Conservation (phyloP, 345 rosid genomes). For the Syzygium jambos region DNA sequence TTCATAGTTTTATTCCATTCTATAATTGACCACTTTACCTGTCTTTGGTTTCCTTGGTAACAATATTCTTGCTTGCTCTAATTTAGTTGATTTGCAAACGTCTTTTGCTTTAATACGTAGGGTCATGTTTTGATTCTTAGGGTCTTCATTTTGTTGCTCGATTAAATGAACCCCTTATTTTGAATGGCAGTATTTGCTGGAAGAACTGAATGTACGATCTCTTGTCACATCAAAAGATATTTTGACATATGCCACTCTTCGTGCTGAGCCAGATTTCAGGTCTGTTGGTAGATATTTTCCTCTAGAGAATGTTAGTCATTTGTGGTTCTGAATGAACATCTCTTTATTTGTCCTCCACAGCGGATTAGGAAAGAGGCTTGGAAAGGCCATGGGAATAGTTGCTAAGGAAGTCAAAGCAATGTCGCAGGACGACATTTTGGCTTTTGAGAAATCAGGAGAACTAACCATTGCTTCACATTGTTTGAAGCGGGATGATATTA, state of each 20-base stretch:
- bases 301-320: neutral
- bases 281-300: slow-evolving; percentile 13
- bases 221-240: slow-evolving; percentile 77
- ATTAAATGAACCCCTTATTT: neutral
- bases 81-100: neutral
- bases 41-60: neutral
- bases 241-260: slow-evolving; percentile 75
- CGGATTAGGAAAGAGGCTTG: slow-evolving; percentile 82
- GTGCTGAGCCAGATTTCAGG: slow-evolving; percentile 99
- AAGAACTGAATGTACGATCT: slow-evolving; percentile 81
- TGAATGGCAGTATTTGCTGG: slow-evolving; percentile 70
- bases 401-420: slow-evolving; percentile 75
- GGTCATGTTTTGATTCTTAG: neutral
- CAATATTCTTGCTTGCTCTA: neutral
- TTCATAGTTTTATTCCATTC: neutral
- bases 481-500: slow-evolving; percentile 66
- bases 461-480: slow-evolving; percentile 61
- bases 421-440: slow-evolving; percentile 78
- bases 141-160: neutral
- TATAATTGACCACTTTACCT: neutral
- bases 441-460: slow-evolving; percentile 70
- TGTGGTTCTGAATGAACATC: neutral
- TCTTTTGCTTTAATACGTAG: neutral
- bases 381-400: slow-evolving; percentile 87
- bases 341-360: slow-evolving; percentile 27